These are phyloP conservation scores for Graphilbum sp. DNA, from an alignment of 2,329 filamentous ascomycete genomes.

Conservation along the genomic window DNA sequence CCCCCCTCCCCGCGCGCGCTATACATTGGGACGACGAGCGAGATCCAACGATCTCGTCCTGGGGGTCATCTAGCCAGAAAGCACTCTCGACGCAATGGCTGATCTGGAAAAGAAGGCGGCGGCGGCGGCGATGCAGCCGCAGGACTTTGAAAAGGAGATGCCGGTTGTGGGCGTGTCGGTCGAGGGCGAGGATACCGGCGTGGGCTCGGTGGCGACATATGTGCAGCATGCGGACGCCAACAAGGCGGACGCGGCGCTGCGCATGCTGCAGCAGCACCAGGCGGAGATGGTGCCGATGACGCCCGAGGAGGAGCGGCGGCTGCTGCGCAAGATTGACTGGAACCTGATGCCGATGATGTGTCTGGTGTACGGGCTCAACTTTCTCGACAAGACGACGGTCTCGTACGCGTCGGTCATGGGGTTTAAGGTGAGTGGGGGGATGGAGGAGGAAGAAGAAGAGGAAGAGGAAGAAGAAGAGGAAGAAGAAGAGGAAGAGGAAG, in stretches of 20 bases:
- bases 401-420: constrained; percentile 38
- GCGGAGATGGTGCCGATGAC: constrained; percentile 20
- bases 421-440: constrained; percentile 24
- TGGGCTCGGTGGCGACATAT: neutral
- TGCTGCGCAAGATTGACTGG: constrained; percentile 28
- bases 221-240: constrained; percentile 20
- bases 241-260: constrained; percentile 26
- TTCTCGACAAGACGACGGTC: constrained; percentile 27
- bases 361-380: constrained; percentile 41
- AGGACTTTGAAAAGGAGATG: too few relatives aligned
- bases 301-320: constrained; percentile 21
- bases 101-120: too few relatives aligned
- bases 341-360: constrained; percentile 36
- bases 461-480: too few relatives aligned
- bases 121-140: too few relatives aligned
- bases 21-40: too few relatives aligned
- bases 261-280: constrained; percentile 19
- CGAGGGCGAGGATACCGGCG: neutral
- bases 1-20: too few relatives aligned
- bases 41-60: too few relatives aligned
- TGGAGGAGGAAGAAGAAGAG: too few relatives aligned
- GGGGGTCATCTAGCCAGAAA: too few relatives aligned
- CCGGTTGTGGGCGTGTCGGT: neutral
- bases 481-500: too few relatives aligned
- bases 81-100: too few relatives aligned